Evolutionary conservation across 2,329 filamentous ascomycete genomes (phyloP).

Genomic region (Ascomycota sp.): DNA sequence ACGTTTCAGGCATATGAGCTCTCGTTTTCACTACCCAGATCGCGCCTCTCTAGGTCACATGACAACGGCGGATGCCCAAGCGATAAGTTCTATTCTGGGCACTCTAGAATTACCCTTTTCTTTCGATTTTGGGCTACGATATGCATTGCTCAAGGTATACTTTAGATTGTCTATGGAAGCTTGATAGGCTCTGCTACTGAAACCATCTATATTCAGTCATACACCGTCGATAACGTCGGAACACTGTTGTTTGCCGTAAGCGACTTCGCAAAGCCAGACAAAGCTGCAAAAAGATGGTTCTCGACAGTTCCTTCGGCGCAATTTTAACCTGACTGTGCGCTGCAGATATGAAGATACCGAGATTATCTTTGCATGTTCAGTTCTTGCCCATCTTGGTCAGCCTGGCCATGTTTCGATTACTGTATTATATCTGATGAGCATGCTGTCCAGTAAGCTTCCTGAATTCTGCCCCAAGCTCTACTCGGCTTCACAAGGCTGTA

Average conservation of each 20-base stretch:
- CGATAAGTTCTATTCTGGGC: constrained; percentile 16
- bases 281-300: constrained; percentile 15
- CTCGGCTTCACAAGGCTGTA: constrained; percentile 13
- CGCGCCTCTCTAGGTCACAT: constrained; percentile 17
- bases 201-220: constrained; percentile 11
- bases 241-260: constrained; percentile 15
- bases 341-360: constrained; percentile 20
- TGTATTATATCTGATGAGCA: background rate
- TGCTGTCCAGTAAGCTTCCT: constrained; percentile 8
- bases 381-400: background rate
- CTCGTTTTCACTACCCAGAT: constrained; percentile 12
- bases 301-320: too few species aligned
- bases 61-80: constrained; percentile 23
- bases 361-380: constrained; percentile 16
- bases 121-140: constrained; percentile 15
- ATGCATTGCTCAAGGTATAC: constrained; percentile 20
- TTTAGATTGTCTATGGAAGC: background rate
- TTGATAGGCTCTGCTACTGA: background rate
- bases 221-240: constrained; percentile 17
- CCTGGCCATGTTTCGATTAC: too few species aligned
- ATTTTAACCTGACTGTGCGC: background rate
- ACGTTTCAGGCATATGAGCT: constrained; percentile 10
- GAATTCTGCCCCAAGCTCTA: constrained; percentile 9
- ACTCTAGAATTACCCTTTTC: constrained; percentile 17
- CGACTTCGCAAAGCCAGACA: constrained; percentile 11